A percentile compares a stretch with the other conserved stretches of the same genome.
Evolutionary conservation across 73 alveolate genomes (phyloP).

Genomic region (Stentor coeruleus): DNA sequence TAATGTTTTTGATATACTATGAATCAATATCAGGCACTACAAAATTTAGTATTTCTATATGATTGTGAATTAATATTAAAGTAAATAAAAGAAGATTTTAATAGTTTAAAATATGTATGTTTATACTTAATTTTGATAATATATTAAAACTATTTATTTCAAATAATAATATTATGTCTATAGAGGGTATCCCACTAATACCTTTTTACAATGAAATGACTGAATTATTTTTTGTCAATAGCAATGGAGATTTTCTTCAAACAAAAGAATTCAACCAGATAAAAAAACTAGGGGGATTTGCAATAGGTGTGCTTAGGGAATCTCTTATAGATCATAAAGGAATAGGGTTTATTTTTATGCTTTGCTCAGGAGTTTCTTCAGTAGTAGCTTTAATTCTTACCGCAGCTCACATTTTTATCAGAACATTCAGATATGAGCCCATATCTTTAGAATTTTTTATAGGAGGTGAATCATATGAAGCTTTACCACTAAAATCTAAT

Average conservation of each 20-base stretch:
- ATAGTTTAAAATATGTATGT: no score
- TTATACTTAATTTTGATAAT: no score
- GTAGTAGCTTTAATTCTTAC: background rate
- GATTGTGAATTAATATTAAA: no score
- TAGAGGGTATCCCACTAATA: no score
- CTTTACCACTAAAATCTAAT: background rate
- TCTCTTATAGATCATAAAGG: background rate
- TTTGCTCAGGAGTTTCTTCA: background rate
- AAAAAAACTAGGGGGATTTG: background rate
- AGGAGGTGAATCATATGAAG: background rate
- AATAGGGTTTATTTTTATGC: background rate
- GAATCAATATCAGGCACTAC: no score
- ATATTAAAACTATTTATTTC: no score
- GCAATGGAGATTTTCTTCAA: background rate
- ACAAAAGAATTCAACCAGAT: background rate
- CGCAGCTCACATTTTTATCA: background rate
- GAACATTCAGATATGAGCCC: background rate
- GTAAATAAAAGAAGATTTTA: no score
- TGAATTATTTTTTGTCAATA: background rate
- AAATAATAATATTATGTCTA: no score
- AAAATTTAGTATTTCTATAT: no score
- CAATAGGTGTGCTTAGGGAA: background rate
- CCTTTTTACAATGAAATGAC: background rate
- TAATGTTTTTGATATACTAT: no score
- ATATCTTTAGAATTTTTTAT: background rate